Conservation (phyloP, 176 grass and related monocot species). For the Aegilops umbellulata region DNA sequence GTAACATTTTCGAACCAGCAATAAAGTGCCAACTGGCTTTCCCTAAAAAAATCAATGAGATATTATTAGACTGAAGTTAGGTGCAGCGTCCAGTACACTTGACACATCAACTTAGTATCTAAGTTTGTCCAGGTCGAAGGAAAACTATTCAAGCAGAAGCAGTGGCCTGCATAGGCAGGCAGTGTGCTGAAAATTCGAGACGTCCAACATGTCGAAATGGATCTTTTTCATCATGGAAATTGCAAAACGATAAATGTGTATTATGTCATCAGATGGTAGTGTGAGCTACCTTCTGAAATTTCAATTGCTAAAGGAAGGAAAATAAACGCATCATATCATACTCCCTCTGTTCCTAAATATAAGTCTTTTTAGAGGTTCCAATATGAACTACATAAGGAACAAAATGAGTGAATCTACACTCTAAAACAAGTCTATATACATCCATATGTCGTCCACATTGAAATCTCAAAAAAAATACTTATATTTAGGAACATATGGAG, state of each 20-base stretch:
- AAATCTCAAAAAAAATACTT: no score
- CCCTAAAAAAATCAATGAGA: neutral
- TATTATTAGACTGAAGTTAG: neutral
- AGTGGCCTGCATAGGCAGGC: neutral
- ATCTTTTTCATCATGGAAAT: neutral
- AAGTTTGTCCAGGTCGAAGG: neutral
- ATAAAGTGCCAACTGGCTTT: no score
- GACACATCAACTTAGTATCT: neutral
- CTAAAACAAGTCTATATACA: no score
- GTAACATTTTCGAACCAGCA: no score
- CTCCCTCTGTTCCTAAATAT: no score
- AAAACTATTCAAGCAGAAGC: neutral
- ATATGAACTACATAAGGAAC: no score
- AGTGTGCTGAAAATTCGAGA: neutral
- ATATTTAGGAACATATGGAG: no score
- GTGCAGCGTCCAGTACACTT: neutral
- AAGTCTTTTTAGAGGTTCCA: no score
- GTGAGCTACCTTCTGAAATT: neutral
- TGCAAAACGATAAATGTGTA: neutral
- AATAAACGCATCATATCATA: neutral
- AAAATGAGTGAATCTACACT: no score
- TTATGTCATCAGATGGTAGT: neutral
- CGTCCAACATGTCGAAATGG: neutral
- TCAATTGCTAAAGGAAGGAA: slow-evolving; percentile 4
- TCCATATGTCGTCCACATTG: no score